phyloP scores from a whole-genome alignment of 78 protist species.

The Planoprotostelium fungivorum region DNA sequence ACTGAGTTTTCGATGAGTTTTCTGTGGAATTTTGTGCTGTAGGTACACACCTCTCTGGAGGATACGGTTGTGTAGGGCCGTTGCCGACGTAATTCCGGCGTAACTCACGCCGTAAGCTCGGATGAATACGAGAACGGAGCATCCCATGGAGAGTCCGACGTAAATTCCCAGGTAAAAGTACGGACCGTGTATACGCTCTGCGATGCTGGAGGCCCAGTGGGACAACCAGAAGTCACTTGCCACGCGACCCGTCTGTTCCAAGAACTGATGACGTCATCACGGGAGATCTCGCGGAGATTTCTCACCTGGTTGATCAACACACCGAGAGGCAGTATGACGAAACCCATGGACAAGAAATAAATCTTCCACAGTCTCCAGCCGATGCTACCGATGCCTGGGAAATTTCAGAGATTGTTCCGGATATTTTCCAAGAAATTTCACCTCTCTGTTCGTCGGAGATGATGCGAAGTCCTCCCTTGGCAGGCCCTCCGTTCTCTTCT shows the following conservation, averaged over 20 bases:
- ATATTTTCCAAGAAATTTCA: not conserved
- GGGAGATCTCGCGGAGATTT: too few species aligned
- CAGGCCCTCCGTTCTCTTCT: not conserved
- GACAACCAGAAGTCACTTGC: not conserved
- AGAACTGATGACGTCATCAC: too few species aligned
- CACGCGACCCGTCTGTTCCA: not conserved
- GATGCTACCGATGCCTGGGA: not conserved
- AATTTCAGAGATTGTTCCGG: not conserved
- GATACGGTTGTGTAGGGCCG: not conserved
- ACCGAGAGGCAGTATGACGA: not conserved
- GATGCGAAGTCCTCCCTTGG: not conserved
- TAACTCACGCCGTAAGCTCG: not conserved
- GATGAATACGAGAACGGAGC: not conserved
- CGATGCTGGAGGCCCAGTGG: not conserved
- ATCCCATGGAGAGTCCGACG: not conserved
- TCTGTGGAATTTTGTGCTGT: not conserved
- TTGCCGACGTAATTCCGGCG: not conserved
- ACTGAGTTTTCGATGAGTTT: constrained; percentile 22
- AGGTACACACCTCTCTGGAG: not conserved
- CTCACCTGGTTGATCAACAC: not conserved
- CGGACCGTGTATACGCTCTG: not conserved
- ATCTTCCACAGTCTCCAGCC: not conserved
- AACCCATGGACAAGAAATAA: not conserved
- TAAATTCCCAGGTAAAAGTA: not conserved
- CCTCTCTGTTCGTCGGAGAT: not conserved